phyloP scores from a whole-genome alignment of 768 basidiomycete species.

The Chalciporus piperatus region DNA sequence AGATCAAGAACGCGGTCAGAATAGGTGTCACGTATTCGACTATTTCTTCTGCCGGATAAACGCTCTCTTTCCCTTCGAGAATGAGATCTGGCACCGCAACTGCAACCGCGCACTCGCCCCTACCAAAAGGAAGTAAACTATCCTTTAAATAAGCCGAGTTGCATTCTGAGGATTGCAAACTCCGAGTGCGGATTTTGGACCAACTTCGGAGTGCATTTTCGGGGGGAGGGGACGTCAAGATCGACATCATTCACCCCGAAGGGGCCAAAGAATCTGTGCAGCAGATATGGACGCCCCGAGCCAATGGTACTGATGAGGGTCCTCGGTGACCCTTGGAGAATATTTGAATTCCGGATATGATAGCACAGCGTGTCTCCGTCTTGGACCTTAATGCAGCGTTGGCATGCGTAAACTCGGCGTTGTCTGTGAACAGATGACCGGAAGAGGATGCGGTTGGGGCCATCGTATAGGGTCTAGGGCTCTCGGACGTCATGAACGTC shows the following conservation, averaged over 20 bases:
- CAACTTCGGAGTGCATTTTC: background rate
- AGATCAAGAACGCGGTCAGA: too few relatives aligned
- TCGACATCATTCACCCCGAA: background rate
- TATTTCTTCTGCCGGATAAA: background rate
- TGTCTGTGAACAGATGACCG: background rate
- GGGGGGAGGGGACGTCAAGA: background rate
- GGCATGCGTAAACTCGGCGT: background rate
- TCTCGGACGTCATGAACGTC: background rate
- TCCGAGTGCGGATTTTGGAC: background rate
- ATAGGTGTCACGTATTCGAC: too few relatives aligned
- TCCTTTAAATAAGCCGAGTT: constrained; percentile 15
- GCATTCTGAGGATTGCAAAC: background rate
- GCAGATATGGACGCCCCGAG: background rate
- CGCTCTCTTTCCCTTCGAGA: background rate
- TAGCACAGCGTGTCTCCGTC: background rate
- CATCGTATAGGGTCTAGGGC: too few relatives aligned
- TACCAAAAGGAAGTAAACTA: constrained; percentile 1
- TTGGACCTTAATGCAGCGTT: background rate
- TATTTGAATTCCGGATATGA: too few relatives aligned
- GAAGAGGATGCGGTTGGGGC: background rate
- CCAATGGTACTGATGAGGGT: background rate
- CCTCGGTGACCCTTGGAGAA: too few relatives aligned
- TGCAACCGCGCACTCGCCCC: too few relatives aligned
- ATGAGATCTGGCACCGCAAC: too few relatives aligned
- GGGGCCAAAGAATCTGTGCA: background rate